Percentiles rank a stretch among this genome's conserved stretches.
Conservation (phyloP, 768 basidiomycete genomes). For the Hygrocybe coccinea region DNA sequence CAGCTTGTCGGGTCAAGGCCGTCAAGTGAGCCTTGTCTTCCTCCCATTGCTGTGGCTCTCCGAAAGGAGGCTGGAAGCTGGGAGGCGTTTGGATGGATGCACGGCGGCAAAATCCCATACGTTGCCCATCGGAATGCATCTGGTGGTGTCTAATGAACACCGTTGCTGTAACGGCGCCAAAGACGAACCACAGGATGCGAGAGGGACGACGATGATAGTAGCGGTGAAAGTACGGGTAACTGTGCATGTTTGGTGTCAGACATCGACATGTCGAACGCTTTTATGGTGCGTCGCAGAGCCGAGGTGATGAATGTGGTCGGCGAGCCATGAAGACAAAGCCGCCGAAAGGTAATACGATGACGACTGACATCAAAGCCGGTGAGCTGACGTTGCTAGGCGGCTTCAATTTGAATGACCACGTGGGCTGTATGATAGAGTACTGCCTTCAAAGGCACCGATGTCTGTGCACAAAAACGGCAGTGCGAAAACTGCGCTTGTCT, state of each 20-base stretch:
- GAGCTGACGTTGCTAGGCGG: too few relatives aligned
- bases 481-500: not conserved
- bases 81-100: conserved; percentile 6
- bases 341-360: too few relatives aligned
- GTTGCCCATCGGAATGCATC: conserved; percentile 23
- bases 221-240: conserved; percentile 1
- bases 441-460: not conserved
- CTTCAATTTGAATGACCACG: too few relatives aligned
- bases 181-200: conserved; percentile 62
- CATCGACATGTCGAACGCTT: not conserved
- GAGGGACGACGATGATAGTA: conserved; percentile 29
- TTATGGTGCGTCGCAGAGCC: not conserved
- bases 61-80: too few relatives aligned
- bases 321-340: not conserved
- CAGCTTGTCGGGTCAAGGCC: conserved; percentile 45
- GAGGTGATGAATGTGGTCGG: not conserved
- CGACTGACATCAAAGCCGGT: too few relatives aligned
- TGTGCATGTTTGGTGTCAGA: not conserved
- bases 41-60: conserved; percentile 34
- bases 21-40: conserved; percentile 45
- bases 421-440: not conserved
- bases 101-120: conserved; percentile 14
- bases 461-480: not conserved
- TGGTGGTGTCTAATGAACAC: conserved; percentile 41
- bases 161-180: conserved; percentile 50